Evolutionary conservation across 2,329 filamentous ascomycete genomes (phyloP).

Genomic region (Periconia digitata): DNA sequence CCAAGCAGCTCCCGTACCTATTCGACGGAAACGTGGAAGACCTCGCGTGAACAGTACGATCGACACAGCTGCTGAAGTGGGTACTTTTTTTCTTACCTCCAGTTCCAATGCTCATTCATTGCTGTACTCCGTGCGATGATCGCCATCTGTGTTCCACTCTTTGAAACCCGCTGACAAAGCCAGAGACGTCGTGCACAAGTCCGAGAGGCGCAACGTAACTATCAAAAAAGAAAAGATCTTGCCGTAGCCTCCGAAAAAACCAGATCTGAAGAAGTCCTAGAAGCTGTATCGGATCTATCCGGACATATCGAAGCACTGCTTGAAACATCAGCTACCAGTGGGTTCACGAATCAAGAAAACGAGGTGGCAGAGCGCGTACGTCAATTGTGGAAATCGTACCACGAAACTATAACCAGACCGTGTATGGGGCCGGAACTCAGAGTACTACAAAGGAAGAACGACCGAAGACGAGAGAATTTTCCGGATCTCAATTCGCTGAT

Average conservation of each 20-base stretch:
- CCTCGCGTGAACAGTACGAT: constrained; percentile 17
- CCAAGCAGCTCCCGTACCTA: not conserved
- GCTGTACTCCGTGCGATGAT: not conserved
- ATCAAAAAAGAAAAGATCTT: constrained; percentile 29
- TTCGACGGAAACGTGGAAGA: constrained; percentile 21
- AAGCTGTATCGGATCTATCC: constrained; percentile 24
- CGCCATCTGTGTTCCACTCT: not conserved
- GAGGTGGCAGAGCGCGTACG: constrained; percentile 18
- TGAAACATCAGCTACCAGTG: constrained; percentile 11
- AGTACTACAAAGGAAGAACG: constrained; percentile 21
- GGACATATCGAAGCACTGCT: constrained; percentile 23
- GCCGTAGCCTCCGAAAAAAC: constrained; percentile 15
- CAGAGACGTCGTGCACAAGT: constrained; percentile 31
- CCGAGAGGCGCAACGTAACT: constrained; percentile 24
- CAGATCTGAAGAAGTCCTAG: constrained; percentile 22
- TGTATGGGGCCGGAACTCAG: constrained; percentile 20
- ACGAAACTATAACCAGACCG: constrained; percentile 19
- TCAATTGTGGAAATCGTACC: constrained; percentile 18
- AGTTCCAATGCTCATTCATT: not conserved
- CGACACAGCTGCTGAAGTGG: constrained; percentile 25
- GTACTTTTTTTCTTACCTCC: not conserved
- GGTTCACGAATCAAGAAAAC: constrained; percentile 15
- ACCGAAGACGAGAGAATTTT: constrained; percentile 8
- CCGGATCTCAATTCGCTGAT: not conserved
- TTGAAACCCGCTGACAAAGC: not conserved